Conservation (phyloP, 2,329 filamentous ascomycete genomes). For the Calcarisporium arbuscula region DNA sequence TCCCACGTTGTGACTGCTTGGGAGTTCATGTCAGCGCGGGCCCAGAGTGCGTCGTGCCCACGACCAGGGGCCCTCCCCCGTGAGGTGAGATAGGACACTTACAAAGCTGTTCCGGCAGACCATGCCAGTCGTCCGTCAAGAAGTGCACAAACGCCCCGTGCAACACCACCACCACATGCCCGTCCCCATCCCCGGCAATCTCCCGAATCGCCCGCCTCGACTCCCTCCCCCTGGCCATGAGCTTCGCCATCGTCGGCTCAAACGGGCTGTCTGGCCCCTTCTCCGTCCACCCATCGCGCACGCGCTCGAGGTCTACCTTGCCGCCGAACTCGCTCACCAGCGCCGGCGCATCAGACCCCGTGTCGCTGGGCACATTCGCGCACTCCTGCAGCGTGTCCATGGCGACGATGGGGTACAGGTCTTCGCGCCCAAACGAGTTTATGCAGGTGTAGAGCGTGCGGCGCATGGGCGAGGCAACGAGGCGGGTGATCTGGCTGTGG, state of each 20-base stretch:
- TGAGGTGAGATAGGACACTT: no score
- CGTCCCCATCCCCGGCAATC: constrained; percentile 36
- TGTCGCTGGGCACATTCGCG: constrained; percentile 68
- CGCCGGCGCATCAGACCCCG: constrained; percentile 51
- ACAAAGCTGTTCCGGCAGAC: constrained; percentile 39
- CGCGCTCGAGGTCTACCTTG: constrained; percentile 55
- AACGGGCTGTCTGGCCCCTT: constrained; percentile 46
- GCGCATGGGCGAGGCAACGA: constrained; percentile 73
- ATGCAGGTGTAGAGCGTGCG: constrained; percentile 76
- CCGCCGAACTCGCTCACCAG: constrained; percentile 56
- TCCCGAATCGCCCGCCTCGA: constrained; percentile 54
- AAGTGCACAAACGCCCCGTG: constrained; percentile 84
- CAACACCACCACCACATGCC: constrained; percentile 68
- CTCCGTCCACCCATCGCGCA: constrained; percentile 64
- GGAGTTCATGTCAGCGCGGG: no score
- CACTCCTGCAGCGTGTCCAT: constrained; percentile 77
- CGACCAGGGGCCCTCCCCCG: no score
- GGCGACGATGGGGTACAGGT: constrained; percentile 48
- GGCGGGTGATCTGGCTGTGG: constrained; percentile 58
- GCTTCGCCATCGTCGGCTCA: constrained; percentile 41
- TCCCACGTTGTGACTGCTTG: constrained; percentile 70
- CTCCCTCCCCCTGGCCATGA: constrained; percentile 54
- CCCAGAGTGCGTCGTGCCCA: no score
- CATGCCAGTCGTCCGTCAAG: constrained; percentile 74
- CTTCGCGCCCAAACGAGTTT: constrained; percentile 52